A percentile compares a stretch with the other conserved stretches of the same genome.
Evolutionary conservation across 208 protist genomes (phyloP).

Genomic region (Naegleria fowleri): DNA sequence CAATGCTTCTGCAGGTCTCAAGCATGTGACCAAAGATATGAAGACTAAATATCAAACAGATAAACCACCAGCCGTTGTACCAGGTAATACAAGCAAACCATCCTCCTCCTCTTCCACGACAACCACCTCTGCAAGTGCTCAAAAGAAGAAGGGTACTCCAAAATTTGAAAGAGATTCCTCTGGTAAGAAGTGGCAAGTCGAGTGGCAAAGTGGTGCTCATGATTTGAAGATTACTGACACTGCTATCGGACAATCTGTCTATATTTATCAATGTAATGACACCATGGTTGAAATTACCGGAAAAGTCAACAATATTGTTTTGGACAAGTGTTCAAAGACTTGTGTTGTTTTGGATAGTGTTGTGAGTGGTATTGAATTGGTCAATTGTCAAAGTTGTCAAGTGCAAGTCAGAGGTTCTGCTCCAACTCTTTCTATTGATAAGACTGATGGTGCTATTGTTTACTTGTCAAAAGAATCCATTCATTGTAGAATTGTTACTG

Average conservation of each 20-base stretch:
- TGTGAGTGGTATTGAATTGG: slow-evolving; percentile 12
- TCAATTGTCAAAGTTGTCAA: slow-evolving; percentile 5
- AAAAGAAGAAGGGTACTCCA: slow-evolving; percentile 11
- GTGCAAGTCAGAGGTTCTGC: not conserved
- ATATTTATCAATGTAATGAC: not conserved
- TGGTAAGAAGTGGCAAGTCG: slow-evolving; percentile 22
- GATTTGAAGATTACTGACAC: slow-evolving; percentile 21
- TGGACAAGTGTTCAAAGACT: slow-evolving; percentile 20
- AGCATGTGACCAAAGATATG: not conserved
- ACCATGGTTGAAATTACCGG: not conserved
- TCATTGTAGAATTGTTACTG: not conserved
- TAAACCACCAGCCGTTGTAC: not conserved
- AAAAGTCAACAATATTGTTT: slow-evolving; percentile 20
- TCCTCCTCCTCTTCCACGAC: not conserved
- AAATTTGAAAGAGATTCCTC: not conserved
- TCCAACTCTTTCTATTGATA: slow-evolving; percentile 24
- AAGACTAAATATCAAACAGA: slow-evolving; percentile 23
- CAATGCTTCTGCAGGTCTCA: not conserved
- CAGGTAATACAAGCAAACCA: not conserved
- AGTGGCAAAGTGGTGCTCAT: not conserved
- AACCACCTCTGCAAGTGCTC: not conserved
- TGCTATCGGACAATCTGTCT: not conserved
- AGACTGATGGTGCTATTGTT: slow-evolving; percentile 8
- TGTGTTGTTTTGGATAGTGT: slow-evolving; percentile 18
- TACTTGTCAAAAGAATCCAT: not conserved